phyloP scores from a whole-genome alignment of 73 alveolate genomes.

The Tetrahymena thermophila region DNA sequence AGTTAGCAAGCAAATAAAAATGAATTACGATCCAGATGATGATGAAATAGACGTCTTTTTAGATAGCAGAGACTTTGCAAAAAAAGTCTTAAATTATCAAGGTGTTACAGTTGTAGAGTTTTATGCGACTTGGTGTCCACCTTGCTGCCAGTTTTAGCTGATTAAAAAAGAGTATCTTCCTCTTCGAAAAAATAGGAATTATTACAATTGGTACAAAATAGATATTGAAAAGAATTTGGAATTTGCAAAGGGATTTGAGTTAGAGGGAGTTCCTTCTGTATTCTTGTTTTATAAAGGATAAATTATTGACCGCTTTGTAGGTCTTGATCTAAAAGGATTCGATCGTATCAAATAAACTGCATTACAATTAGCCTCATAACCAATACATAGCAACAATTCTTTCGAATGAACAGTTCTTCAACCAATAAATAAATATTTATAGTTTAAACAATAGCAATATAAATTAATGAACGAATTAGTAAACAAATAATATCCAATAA shows the following conservation, averaged over 20 bases:
- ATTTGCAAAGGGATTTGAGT: not conserved
- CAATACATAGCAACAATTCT: not conserved
- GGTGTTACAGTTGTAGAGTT: not conserved
- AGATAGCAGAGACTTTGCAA: not conserved
- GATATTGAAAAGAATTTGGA: not conserved
- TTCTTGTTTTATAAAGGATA: not conserved
- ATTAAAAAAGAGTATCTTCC: not conserved
- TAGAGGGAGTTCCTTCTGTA: not conserved
- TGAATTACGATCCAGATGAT: not conserved
- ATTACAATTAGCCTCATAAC: not conserved
- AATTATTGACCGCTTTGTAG: not conserved
- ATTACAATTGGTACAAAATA: not conserved
- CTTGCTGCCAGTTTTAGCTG: not conserved
- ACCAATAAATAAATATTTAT: no score
- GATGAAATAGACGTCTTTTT: not conserved
- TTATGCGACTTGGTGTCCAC: not conserved
- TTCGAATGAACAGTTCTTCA: not conserved
- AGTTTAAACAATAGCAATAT: no score
- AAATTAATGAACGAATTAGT: no score
- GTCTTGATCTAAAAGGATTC: not conserved
- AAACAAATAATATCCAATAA: no score
- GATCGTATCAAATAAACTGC: not conserved
- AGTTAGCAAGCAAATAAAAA: not conserved
- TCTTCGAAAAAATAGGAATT: not conserved
- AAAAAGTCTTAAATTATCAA: not conserved